Conservation (phyloP, 345 rosid species). For the Garcia nutans region DNA sequence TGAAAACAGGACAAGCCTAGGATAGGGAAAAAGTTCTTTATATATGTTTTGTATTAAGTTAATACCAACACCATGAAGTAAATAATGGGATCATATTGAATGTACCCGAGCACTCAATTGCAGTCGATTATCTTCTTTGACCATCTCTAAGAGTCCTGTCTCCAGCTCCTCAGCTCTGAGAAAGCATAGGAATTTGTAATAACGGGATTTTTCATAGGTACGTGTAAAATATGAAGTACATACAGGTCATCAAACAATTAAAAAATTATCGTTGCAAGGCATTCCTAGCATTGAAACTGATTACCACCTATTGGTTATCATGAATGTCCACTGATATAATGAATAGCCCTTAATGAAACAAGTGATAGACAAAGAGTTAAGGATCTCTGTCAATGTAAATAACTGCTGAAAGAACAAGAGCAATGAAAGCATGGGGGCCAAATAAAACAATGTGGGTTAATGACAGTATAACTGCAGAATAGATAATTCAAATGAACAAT, state of each 20-base stretch:
- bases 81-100: slow-evolving; percentile 10
- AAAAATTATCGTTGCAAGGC: slow-evolving; percentile 8
- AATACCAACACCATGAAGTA: neutral
- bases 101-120: slow-evolving; percentile 76
- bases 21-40: neutral
- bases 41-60: no score
- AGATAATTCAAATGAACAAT: slow-evolving; percentile 2
- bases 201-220: neutral
- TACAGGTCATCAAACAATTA: neutral
- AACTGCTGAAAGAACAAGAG: neutral
- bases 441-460: neutral
- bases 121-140: slow-evolving; percentile 78
- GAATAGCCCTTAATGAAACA: slow-evolving; percentile 6
- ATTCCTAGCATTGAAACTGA: slow-evolving; percentile 18
- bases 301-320: slow-evolving; percentile 2
- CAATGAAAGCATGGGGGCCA: neutral
- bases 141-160: slow-evolving; percentile 91
- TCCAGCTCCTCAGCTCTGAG: slow-evolving; percentile 95
- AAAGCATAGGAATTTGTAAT: slow-evolving; percentile 22
- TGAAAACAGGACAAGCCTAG: neutral
- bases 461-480: neutral
- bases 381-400: neutral
- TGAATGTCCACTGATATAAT: slow-evolving; percentile 1
- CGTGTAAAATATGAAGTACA: slow-evolving; percentile 11
- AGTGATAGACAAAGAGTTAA: neutral